A percentile compares a stretch with the other conserved stretches of the same genome.
phyloP scores from a whole-genome alignment of 2,329 filamentous ascomycete species.

The Aspergillus sp. region DNA sequence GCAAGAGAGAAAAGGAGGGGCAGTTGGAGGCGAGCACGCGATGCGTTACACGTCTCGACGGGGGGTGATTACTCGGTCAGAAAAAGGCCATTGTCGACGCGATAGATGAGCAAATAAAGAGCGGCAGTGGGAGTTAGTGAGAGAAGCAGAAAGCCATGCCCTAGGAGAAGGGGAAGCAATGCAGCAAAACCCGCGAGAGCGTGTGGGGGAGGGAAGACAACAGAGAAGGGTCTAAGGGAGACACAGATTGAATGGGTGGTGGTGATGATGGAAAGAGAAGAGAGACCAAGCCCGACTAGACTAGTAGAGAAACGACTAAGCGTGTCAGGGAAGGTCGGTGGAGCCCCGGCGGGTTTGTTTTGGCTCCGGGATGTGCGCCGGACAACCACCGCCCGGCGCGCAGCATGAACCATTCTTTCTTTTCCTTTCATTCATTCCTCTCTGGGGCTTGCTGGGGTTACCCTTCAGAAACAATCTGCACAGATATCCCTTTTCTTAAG shows the following conservation, averaged over 20 bases:
- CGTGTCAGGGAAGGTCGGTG: constrained; percentile 34
- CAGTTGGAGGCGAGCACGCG: constrained; percentile 40
- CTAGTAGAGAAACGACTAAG: constrained; percentile 14
- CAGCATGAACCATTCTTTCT: constrained; percentile 32
- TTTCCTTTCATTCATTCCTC: constrained; percentile 10
- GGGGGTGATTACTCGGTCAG: constrained; percentile 20
- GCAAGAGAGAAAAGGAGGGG: constrained; percentile 30
- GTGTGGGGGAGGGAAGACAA: constrained; percentile 4
- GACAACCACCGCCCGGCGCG: constrained; percentile 40
- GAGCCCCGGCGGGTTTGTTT: constrained; percentile 39
- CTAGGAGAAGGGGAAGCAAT: constrained; percentile 7
- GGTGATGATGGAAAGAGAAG: constrained; percentile 20
- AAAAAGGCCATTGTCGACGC: constrained; percentile 32
- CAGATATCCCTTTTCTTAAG: neutral
- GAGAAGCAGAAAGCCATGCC: constrained; percentile 8
- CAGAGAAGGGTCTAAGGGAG: neutral
- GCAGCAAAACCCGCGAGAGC: constrained; percentile 6
- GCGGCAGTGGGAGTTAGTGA: constrained; percentile 16
- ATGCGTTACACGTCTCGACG: constrained; percentile 42
- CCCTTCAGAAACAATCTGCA: neutral
- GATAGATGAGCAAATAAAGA: constrained; percentile 21
- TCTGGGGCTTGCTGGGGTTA: constrained; percentile 22
- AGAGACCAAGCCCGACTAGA: constrained; percentile 6
- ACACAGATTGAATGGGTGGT: constrained; percentile 7
- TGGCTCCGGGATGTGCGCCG: constrained; percentile 34